Evolutionary conservation across 768 basidiomycete species (phyloP).

Genomic region (Scleroderma citrinum): DNA sequence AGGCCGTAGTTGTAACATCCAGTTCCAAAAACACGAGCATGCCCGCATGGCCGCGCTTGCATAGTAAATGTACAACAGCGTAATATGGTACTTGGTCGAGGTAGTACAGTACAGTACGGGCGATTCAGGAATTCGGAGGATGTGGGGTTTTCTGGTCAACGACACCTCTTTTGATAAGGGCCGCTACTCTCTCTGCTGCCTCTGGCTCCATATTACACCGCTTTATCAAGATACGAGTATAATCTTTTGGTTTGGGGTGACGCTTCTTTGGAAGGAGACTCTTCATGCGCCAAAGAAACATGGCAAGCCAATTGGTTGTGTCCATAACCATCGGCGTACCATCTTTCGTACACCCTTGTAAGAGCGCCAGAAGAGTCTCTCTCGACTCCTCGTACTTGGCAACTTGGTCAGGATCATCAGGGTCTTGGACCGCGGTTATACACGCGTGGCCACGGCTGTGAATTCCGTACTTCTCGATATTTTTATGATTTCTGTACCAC

Average conservation of each 20-base stretch:
- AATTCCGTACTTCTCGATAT: slow-evolving; percentile 21
- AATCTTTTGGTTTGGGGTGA: slow-evolving; percentile 13
- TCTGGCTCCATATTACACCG: slow-evolving; percentile 25
- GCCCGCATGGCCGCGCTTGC: no score
- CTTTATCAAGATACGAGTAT: slow-evolving; percentile 13
- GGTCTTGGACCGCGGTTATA: slow-evolving; percentile 21
- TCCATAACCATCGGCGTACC: slow-evolving; percentile 11
- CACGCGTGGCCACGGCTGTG: slow-evolving; percentile 28
- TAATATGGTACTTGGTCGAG: no score
- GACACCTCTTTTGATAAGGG: slow-evolving; percentile 17
- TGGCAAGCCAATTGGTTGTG: slow-evolving; percentile 13
- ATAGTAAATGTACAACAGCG: no score
- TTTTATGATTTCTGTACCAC: slow-evolving; percentile 26
- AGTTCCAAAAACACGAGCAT: no score
- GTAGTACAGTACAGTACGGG: no score
- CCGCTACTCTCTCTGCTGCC: slow-evolving; percentile 17
- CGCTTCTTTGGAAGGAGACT: slow-evolving; percentile 11
- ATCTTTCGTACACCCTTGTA: slow-evolving; percentile 12
- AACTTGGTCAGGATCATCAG: slow-evolving; percentile 12
- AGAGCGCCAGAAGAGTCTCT: slow-evolving; percentile 13
- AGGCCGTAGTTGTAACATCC: no score
- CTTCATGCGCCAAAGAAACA: slow-evolving; percentile 7
- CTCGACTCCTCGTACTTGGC: slow-evolving; percentile 20
- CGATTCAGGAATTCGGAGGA: background rate
- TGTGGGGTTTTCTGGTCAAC: background rate